Evolutionary conservation across 192 early-diverging fungal genomes (phyloP).

Genomic region (Linnemannia elongata): DNA sequence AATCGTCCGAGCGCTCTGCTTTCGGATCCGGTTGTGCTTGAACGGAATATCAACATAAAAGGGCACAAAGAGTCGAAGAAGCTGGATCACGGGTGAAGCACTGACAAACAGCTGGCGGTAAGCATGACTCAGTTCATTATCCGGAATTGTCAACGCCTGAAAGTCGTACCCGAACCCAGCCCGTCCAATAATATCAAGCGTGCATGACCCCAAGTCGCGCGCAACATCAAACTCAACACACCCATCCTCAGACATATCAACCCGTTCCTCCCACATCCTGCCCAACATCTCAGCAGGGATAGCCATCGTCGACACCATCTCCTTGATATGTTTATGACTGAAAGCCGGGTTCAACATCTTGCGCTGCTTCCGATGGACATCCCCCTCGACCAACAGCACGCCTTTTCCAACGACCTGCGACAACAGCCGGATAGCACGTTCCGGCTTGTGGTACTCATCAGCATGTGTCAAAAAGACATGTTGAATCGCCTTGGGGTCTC

Average conservation of each 20-base stretch:
- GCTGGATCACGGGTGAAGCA: slow-evolving; percentile 6
- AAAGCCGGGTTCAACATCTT: slow-evolving; percentile 73
- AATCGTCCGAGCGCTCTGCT: slow-evolving; percentile 31
- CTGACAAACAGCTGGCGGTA: slow-evolving; percentile 55
- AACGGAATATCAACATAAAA: slow-evolving; percentile 30
- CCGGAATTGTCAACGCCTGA: slow-evolving; percentile 44
- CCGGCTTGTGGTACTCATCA: slow-evolving; percentile 62
- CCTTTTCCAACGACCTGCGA: slow-evolving; percentile 61
- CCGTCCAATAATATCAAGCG: slow-evolving; percentile 28
- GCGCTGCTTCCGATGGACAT: slow-evolving; percentile 63
- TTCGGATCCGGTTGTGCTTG: slow-evolving; percentile 32
- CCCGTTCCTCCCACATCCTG: slow-evolving; percentile 56
- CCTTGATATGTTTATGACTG: slow-evolving; percentile 56
- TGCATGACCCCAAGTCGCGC: slow-evolving; percentile 43
- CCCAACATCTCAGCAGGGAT: slow-evolving; percentile 40
- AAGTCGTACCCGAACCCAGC: slow-evolving; percentile 65
- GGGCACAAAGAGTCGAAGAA: slow-evolving; percentile 46
- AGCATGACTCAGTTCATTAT: slow-evolving; percentile 59
- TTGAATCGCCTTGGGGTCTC: slow-evolving; percentile 62
- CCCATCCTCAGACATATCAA: slow-evolving; percentile 23
- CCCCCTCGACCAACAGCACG: slow-evolving; percentile 66
- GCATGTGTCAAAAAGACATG: slow-evolving; percentile 58
- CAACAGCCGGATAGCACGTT: slow-evolving; percentile 35
- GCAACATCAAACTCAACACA: slow-evolving; percentile 56
- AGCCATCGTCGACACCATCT: slow-evolving; percentile 59